These are phyloP conservation scores for Candolleomyces efflorescens DNA, from an alignment of 768 basidiomycete species.

Conservation along the genomic window DNA sequence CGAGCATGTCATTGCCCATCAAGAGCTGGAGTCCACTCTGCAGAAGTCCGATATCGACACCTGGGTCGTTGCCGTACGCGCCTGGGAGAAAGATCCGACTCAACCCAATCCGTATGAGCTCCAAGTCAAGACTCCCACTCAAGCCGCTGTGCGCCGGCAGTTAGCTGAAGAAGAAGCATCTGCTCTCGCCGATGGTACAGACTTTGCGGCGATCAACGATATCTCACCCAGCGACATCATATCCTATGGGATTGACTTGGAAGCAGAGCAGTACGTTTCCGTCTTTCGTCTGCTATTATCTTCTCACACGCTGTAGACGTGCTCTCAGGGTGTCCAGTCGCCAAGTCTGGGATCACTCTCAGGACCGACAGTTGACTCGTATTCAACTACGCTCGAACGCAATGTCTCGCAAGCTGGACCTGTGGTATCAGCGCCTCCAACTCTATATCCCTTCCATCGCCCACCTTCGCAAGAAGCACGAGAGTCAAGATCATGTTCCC, in stretches of 20 bases:
- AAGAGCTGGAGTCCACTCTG: slow-evolving; percentile 8
- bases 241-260: background rate
- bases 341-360: background rate
- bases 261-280: background rate
- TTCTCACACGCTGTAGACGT: background rate
- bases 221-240: background rate
- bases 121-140: too few species aligned
- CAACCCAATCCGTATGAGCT: slow-evolving; percentile 17
- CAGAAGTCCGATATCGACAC: background rate
- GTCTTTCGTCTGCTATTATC: background rate
- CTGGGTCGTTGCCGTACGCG: slow-evolving; percentile 17
- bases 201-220: background rate
- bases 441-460: background rate
- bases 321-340: background rate
- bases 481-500: too few species aligned
- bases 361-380: background rate
- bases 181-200: too few species aligned
- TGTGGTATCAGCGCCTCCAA: background rate
- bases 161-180: too few species aligned
- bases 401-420: background rate
- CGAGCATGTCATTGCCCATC: background rate
- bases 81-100: slow-evolving; percentile 19
- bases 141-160: too few species aligned
- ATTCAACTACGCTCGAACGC: background rate
- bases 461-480: too few species aligned